Evolutionary conservation across 23 red algal species (phyloP), one percentile per base, ranked within the genome.

Genomic region (Gracilariopsis chorda): DNA sequence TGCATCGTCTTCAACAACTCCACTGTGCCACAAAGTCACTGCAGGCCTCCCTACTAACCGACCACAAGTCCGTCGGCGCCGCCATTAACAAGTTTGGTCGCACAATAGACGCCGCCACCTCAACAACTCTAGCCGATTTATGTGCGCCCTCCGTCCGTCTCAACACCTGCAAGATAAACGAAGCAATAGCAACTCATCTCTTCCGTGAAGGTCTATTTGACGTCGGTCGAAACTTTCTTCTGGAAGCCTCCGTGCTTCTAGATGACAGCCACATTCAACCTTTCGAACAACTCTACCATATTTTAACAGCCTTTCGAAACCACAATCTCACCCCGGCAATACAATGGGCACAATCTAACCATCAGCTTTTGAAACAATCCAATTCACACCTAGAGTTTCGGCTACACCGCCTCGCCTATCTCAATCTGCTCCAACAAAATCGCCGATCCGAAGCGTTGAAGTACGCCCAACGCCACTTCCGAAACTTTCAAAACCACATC

Each of bases 131-230:
- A 2, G 80, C 56, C 27, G 60, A 67, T 13, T 69, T 85, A 37
- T 85, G 80, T 30, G 80, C 80, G 3, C 80, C 80, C 16, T 65
- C 59, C 3, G 80, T 85, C 2, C 80, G 80, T 46, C 85, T 89
- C 52, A 79, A 77, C 70, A 77, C 85, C 20, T 51, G 48, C 16
- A 89, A 89, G 61, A 74, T 89, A 3, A 77, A 89, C 49, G 85
- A 78, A 11, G 67, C 85, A 21, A 89, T 89, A 2, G 85, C 85
- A 8, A 40, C 85, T 9, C 85, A 89, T 40, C 45, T 89, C 3
- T 89, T 89, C 37, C 85, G 85, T 37, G 85, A 89, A 68, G 85
- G 85, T 11, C 62, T 89, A 19, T 89, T 89, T 43, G 70, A 89
- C 39, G 49, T 89, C 17, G 85, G 70, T 8, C 70, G 73, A 65